A percentile compares a stretch with the other conserved stretches of the same genome.
These are phyloP conservation scores for Solanum megistacrolobum DNA, from an alignment of 257 asterid genomes.

Conservation along the genomic window DNA sequence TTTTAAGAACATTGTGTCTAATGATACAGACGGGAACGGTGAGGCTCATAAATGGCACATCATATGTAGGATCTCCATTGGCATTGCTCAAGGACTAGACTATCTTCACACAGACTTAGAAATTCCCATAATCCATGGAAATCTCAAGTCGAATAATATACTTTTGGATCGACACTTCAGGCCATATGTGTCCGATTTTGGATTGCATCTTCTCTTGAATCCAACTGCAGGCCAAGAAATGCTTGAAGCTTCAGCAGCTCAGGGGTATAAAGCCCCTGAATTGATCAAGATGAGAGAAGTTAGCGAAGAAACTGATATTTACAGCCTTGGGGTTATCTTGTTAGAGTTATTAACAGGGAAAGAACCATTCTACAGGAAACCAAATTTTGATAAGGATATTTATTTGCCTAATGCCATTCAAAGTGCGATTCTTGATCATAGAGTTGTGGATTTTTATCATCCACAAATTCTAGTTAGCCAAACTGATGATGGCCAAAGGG, in stretches of 20 bases:
- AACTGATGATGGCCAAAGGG: constrained; percentile 25
- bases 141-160: constrained; percentile 70
- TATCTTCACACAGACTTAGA: constrained; percentile 50
- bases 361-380: constrained; percentile 41
- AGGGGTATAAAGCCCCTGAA: constrained; percentile 81
- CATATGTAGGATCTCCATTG: constrained; percentile 52
- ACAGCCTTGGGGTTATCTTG: constrained; percentile 69
- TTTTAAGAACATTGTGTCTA: not conserved
- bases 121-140: constrained; percentile 73
- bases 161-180: constrained; percentile 41
- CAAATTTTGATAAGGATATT: constrained; percentile 42
- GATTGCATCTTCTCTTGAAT: constrained; percentile 59
- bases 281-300: constrained; percentile 71
- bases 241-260: constrained; percentile 58
- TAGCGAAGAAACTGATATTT: constrained; percentile 54
- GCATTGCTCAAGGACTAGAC: constrained; percentile 55
- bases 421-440: constrained; percentile 65
- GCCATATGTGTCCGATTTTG: constrained; percentile 67
- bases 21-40: constrained; percentile 42
- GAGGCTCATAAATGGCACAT: constrained; percentile 64
- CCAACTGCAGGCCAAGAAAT: constrained; percentile 58
- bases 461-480: constrained; percentile 49
- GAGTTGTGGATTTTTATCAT: constrained; percentile 40
- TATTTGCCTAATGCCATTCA: constrained; percentile 50
- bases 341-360: constrained; percentile 68